A percentile compares a stretch with the other conserved stretches of the same genome.
phyloP scores from a whole-genome alignment of 2,329 filamentous ascomycete species.

The Aspergillus clavatus region DNA sequence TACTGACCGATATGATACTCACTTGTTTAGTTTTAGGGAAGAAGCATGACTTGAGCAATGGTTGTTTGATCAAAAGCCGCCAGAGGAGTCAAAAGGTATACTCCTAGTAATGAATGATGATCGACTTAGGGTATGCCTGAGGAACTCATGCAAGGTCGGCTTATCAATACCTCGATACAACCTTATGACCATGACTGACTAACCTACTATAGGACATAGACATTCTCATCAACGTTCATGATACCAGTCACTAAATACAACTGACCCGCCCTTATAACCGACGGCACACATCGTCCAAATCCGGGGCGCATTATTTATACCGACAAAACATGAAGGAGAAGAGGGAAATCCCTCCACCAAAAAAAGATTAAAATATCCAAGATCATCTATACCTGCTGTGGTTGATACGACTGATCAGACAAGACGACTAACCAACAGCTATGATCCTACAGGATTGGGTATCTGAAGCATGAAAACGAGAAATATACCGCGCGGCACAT shows the following conservation, averaged over 20 bases:
- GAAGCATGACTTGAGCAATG: too few relatives aligned
- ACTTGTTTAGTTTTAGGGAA: too few relatives aligned
- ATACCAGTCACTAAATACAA: constrained; percentile 5
- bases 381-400: constrained; percentile 8
- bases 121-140: too few relatives aligned
- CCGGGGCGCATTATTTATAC: constrained; percentile 1
- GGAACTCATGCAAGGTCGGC: too few relatives aligned
- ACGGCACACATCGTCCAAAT: constrained; percentile 6
- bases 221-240: background rate
- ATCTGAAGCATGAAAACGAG: constrained; percentile 29
- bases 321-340: constrained; percentile 2
- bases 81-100: too few relatives aligned
- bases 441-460: constrained; percentile 27
- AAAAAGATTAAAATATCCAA: constrained; percentile 8
- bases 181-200: background rate
- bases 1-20: too few relatives aligned
- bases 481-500: background rate
- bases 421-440: constrained; percentile 6
- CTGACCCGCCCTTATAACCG: background rate
- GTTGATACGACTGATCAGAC: background rate
- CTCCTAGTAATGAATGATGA: too few relatives aligned
- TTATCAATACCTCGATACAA: too few relatives aligned
- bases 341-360: constrained; percentile 1
- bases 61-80: too few relatives aligned
- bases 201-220: background rate